Percentiles rank a stretch among this genome's conserved stretches.
These are phyloP conservation scores for Neoboletus magnificus DNA, from an alignment of 768 basidiomycete species.

Conservation along the genomic window DNA sequence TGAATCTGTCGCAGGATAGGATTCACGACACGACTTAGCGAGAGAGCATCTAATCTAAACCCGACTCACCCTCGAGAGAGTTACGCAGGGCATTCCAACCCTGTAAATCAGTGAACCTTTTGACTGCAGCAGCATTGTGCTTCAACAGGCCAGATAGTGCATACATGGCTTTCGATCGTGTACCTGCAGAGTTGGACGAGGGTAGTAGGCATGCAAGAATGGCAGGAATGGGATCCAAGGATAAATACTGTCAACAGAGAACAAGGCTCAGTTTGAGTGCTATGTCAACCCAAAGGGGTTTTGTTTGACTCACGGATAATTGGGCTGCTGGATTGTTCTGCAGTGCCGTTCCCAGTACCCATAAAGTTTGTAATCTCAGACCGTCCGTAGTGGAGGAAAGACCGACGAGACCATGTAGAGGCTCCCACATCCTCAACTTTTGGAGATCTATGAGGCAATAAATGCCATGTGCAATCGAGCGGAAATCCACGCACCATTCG, in stretches of 20 bases:
- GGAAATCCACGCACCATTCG: conserved; percentile 50
- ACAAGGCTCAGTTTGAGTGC: background rate
- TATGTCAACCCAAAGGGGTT: background rate
- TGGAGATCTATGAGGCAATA: conserved; percentile 54
- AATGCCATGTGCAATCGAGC: background rate
- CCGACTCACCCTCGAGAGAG: conserved; percentile 54
- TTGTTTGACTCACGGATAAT: conserved; percentile 49
- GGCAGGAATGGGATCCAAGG: conserved; percentile 60
- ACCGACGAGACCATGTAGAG: conserved; percentile 62
- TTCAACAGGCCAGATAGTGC: conserved; percentile 74
- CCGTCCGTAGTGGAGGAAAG: conserved; percentile 51
- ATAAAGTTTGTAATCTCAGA: conserved; percentile 66
- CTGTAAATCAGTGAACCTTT: conserved; percentile 42
- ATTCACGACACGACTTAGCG: conserved; percentile 3
- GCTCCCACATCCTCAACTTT: conserved; percentile 75
- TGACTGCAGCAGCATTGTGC: conserved; percentile 69
- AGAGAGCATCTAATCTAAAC: background rate
- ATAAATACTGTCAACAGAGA: conserved; percentile 47
- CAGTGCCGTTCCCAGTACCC: conserved; percentile 86
- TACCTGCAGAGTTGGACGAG: conserved; percentile 46
- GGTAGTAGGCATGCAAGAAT: conserved; percentile 62
- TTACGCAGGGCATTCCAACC: conserved; percentile 66
- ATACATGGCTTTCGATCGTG: conserved; percentile 81
- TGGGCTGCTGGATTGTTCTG: conserved; percentile 91
- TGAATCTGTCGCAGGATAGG: conserved; percentile 53